phyloP scores from a whole-genome alignment of 2,329 filamentous ascomycete species.

The Aureobasidium pullulans region DNA sequence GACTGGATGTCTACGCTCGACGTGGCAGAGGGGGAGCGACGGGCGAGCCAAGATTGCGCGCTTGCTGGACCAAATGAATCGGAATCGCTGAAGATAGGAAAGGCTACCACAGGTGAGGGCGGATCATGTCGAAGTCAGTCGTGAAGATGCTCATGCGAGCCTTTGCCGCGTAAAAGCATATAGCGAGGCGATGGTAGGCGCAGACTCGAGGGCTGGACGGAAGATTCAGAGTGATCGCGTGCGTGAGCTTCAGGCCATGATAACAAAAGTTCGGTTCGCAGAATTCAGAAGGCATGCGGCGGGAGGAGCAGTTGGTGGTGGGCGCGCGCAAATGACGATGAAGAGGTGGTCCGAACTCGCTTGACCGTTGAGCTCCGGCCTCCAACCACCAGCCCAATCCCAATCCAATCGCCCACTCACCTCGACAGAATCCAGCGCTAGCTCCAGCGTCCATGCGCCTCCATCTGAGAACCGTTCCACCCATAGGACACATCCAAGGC shows the following conservation, averaged over 20 bases:
- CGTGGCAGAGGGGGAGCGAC: background rate
- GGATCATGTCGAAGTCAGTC: slow-evolving; percentile 14
- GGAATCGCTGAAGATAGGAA: background rate
- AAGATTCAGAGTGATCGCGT: background rate
- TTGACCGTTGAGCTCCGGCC: slow-evolving; percentile 3
- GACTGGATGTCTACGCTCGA: background rate
- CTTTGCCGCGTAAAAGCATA: slow-evolving; percentile 8
- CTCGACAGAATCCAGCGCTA: background rate
- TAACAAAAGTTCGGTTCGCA: slow-evolving; percentile 8
- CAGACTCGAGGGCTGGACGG: background rate
- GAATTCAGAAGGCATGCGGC: background rate
- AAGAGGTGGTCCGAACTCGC: background rate
- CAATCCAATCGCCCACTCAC: background rate
- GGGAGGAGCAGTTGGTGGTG: slow-evolving; percentile 5
- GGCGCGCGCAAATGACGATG: slow-evolving; percentile 7
- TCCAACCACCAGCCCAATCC: background rate
- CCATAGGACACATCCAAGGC: background rate
- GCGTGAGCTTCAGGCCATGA: slow-evolving; percentile 5
- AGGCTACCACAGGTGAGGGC: slow-evolving; percentile 8
- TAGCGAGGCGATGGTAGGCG: background rate
- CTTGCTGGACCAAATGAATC: slow-evolving; percentile 1
- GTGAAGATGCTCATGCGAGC: slow-evolving; percentile 6
- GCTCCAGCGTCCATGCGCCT: background rate
- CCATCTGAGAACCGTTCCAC: slow-evolving; percentile 1
- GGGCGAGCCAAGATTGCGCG: slow-evolving; percentile 7